A percentile compares a stretch with the other conserved stretches of the same genome.
phyloP scores from a whole-genome alignment of 495 filamentous ascomycete species.

The Tuber brumale region DNA sequence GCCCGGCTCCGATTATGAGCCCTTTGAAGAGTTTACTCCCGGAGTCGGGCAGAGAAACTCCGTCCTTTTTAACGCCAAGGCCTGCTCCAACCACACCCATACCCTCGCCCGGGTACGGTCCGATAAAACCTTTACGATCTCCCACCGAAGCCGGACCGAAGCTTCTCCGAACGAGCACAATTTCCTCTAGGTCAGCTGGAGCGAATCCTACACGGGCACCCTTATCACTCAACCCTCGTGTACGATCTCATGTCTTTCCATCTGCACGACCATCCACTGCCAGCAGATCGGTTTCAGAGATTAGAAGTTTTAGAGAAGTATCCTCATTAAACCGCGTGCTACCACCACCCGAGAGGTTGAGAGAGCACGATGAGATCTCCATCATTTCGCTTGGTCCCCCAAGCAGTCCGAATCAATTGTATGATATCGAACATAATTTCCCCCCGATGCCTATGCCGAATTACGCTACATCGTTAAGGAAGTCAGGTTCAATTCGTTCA shows the following conservation, averaged over 20 bases:
- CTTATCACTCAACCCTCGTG: conserved; percentile 17
- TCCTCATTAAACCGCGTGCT: not conserved
- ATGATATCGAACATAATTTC: not conserved
- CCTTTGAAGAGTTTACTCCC: conserved; percentile 4
- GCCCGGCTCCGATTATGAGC: conserved; percentile 22
- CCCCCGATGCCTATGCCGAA: not conserved
- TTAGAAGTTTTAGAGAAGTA: conserved; percentile 3
- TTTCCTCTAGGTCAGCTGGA: conserved; percentile 24
- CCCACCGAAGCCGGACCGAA: conserved; percentile 21
- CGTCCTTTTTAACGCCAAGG: conserved; percentile 30
- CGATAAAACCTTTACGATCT: conserved; percentile 19
- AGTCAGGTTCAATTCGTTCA: not conserved
- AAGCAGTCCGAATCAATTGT: not conserved
- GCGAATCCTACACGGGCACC: conserved; percentile 15
- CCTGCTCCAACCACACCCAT: conserved; percentile 34
- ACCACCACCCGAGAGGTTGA: not conserved
- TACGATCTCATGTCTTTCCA: conserved; percentile 5
- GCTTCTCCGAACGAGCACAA: conserved; percentile 24
- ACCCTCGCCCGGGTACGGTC: conserved; percentile 20
- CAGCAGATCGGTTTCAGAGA: not conserved
- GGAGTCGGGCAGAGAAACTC: conserved; percentile 23
- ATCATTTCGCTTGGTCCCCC: conserved; percentile 2
- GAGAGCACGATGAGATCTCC: conserved; percentile 2
- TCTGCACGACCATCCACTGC: conserved; percentile 21
- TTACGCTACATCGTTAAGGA: conserved; percentile 2